A percentile compares a stretch with the other conserved stretches of the same genome.
phyloP scores from a whole-genome alignment of 495 filamentous ascomycete genomes.

The Lophiostoma macrostomum region DNA sequence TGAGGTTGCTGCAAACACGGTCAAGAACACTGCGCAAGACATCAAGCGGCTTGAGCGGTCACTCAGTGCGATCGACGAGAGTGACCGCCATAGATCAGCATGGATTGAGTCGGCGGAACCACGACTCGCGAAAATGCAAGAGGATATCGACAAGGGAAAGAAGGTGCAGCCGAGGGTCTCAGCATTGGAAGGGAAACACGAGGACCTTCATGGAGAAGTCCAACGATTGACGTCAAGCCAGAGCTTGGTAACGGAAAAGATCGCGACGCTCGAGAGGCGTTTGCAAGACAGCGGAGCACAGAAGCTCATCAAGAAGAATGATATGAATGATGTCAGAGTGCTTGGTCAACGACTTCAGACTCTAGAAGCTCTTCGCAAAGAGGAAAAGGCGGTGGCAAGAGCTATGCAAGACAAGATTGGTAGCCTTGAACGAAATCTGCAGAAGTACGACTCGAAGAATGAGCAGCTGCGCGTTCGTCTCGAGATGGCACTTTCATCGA shows the following conservation, averaged over 20 bases:
- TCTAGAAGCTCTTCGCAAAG: constrained; percentile 7
- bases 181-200: constrained; percentile 1
- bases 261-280: constrained; percentile 3
- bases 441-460: not conserved
- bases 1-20: constrained; percentile 1
- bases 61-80: too few species aligned
- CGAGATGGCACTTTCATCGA: not conserved
- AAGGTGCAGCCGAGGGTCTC: constrained; percentile 6
- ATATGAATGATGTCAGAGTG: constrained; percentile 1
- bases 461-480: not conserved
- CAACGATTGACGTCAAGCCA: not conserved
- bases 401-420: constrained; percentile 7
- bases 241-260: not conserved
- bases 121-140: not conserved
- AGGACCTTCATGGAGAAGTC: not conserved
- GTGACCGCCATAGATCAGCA: too few species aligned
- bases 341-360: constrained; percentile 13
- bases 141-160: not conserved
- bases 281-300: not conserved
- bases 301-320: constrained; percentile 10
- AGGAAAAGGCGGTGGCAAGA: not conserved
- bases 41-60: too few species aligned
- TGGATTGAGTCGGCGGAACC: not conserved
- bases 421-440: not conserved
- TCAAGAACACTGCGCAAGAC: not conserved